phyloP scores from a whole-genome alignment of 345 rosid genomes.

The Hibiscus syriacus region DNA sequence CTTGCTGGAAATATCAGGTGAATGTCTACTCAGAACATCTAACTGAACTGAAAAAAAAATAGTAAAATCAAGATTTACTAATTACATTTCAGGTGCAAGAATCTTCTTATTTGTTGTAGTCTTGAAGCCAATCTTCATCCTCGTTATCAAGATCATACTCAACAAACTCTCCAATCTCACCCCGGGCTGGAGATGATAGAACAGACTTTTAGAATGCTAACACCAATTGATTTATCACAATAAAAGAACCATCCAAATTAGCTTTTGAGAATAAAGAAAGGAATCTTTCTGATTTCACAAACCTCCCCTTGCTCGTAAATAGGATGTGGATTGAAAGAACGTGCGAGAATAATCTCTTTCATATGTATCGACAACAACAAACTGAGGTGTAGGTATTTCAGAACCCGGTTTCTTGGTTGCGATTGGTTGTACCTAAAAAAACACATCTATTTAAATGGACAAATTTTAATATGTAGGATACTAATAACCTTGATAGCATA shows the following conservation, averaged over 20 bases:
- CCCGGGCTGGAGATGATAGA: constrained; percentile 59
- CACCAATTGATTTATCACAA: background rate
- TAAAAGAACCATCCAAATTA: background rate
- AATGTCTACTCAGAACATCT: background rate
- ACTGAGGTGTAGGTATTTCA: constrained; percentile 92
- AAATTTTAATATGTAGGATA: background rate
- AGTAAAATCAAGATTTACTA: background rate
- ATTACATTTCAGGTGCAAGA: constrained; percentile 65
- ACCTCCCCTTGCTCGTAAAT: constrained; percentile 98
- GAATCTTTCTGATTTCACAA: constrained; percentile 9
- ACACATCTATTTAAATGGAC: background rate
- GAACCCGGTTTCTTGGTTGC: constrained; percentile 63
- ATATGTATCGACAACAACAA: constrained; percentile 77
- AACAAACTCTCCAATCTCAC: constrained; percentile 94
- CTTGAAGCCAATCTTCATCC: constrained; percentile 92
- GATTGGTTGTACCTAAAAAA: constrained; percentile 40
- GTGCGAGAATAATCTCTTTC: constrained; percentile 82
- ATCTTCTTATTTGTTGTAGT: constrained; percentile 47
- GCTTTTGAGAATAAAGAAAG: background rate
- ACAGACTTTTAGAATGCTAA: constrained; percentile 10
- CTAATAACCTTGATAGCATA: background rate
- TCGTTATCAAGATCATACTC: constrained; percentile 98
- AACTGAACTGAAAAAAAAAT: background rate
- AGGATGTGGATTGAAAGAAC: constrained; percentile 70
- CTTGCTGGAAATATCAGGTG: background rate